A percentile compares a stretch with the other conserved stretches of the same genome.
phyloP scores from a whole-genome alignment of 2,329 filamentous ascomycete species.

The Colletotrichum spinosum region DNA sequence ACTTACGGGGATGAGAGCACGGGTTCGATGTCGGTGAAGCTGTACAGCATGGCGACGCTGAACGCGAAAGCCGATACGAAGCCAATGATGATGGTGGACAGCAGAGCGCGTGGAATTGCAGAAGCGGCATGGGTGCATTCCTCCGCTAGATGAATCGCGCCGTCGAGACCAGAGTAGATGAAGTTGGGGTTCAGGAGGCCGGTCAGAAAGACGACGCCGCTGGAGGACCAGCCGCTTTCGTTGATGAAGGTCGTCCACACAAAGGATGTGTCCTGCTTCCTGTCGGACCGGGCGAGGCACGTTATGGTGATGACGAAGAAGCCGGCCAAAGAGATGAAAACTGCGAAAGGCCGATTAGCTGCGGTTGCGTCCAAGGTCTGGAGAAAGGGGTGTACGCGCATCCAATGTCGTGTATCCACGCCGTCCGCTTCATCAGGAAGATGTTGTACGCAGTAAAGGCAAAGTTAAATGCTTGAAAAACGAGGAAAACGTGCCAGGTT shows the following conservation, averaged over 20 bases:
- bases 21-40: constrained; percentile 39
- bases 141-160: constrained; percentile 51
- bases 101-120: constrained; percentile 47
- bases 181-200: constrained; percentile 52
- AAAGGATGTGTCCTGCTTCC: constrained; percentile 31
- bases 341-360: neutral
- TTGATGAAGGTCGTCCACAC: constrained; percentile 48
- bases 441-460: constrained; percentile 22
- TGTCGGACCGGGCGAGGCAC: constrained; percentile 41
- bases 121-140: constrained; percentile 47
- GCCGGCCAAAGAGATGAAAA: constrained; percentile 15
- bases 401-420: constrained; percentile 24
- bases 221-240: constrained; percentile 43
- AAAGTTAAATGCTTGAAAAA: constrained; percentile 22
- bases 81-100: constrained; percentile 47
- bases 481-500: constrained; percentile 27
- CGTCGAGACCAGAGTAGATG: constrained; percentile 51
- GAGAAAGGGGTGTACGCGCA: neutral
- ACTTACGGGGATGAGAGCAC: constrained; percentile 27
- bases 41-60: constrained; percentile 44
- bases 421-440: constrained; percentile 23
- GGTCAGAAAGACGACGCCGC: constrained; percentile 50
- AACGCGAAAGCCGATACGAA: constrained; percentile 48
- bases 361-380: neutral
- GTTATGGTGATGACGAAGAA: constrained; percentile 47